Base-by-base conservation (phyloP, 257 asterid genomes). In the Solanum sitiens region DNA sequence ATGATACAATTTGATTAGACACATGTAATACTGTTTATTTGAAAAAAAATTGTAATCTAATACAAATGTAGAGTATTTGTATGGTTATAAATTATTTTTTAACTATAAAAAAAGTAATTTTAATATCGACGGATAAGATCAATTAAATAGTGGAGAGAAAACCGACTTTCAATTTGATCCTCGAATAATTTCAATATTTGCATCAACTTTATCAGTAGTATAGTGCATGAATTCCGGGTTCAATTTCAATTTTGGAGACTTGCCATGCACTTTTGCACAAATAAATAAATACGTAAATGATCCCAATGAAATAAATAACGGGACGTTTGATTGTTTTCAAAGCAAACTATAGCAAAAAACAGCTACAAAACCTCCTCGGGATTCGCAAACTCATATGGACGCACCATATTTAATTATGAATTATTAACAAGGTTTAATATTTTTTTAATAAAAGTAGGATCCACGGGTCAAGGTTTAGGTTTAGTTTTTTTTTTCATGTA, bases 251-350 rank as follows among this genome's bases (percentile, higher is more conserved):
- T 15, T 71, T 32, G 21, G 42, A 71, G 12, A 33, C 77, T 71
- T 15, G 77, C 25, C 44, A 71, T 32, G 44, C 77, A 71, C n/a
- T 16, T 71, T 37, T 37, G 21, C 39, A 32, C 44, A 32, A 71
- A 67, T 70, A 16, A 70, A 70, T 33, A 61, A 84, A 84, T 12
- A 73, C 9, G 83, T 68, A 71, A 90, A 91, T 86, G 88, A 90
- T 93, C 93, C 95, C 94, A 85, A 92, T 89, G 88, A 87, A 84
- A 88, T 86, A 88, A 90, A 37, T 47, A 16, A 44, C 32, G 86
- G 86, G 89, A 80, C 75, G 89, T 89, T 93, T 89, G 94, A 89
- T 93, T 86, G 91, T 88, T 89, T 88, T 87, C 86, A 47, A 93
- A 92, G 96, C 93, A 83, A 92, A 75, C 88, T 76, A 87, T 37